Evolutionary conservation across 1,284 basidiomycete genomes (phyloP), one percentile per base, ranked within the genome.

Genomic region (Mycena citricolor): DNA sequence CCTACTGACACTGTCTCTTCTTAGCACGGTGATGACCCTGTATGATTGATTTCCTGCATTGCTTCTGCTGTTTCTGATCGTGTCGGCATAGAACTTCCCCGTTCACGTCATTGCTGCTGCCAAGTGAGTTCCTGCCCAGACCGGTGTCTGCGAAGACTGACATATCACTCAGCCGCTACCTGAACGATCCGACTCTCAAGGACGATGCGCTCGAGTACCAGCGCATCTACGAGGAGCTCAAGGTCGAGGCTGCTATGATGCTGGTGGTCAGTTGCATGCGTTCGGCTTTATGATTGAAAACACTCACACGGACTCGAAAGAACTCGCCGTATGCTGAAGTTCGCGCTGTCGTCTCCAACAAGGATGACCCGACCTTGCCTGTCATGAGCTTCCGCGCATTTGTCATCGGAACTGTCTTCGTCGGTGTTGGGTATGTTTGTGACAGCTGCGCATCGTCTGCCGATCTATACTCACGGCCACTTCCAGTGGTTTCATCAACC

Each of bases 241-340:
- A 61, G 51, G 54, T 65, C 45, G 60, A 63, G 41, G 58, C 57
- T 10, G 57, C 62, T 8, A 51, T 65, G 44, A 54, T 59, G 32
- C 34, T 28, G 17, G 47, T 57, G 31, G 55, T 58, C 31, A 42
- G 56, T 44, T 20, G 19, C 14, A n/a, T 29, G 20, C 22, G 17
- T 14, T n/a, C 17, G 8, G 16, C 25, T 16, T 37, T 16, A 23
- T 22, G 13, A 17, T 28, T 29, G 33, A 25, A 35, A 28, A 16
- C 8, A 31, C n/a, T n/a, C n/a, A n/a, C n/a, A n/a, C n/a, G n/a
- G n/a, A n/a, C n/a, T n/a, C n/a, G n/a, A n/a, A 29, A 57, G 54
- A 57, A 70, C 54, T 79, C 76, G 12, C 75, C 77, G 0, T 79
- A 79, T 55, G 68, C 73, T 17, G 75, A 78, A 55, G 77, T 79